These are phyloP conservation scores for Tuber indicum DNA, from an alignment of 495 filamentous ascomycete genomes.

Conservation along the genomic window DNA sequence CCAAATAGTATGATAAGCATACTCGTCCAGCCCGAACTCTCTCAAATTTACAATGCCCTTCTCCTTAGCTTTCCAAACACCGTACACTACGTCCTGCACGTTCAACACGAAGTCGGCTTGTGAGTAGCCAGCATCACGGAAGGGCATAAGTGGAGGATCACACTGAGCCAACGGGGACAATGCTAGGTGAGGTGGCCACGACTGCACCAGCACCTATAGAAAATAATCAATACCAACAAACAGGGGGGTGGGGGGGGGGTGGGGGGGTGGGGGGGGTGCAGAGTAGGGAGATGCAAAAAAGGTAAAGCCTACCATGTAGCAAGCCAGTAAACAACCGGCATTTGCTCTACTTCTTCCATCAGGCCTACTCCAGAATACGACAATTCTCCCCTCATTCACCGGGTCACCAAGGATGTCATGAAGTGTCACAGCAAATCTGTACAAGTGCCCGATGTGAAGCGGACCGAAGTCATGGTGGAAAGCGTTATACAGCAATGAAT, in stretches of 20 bases:
- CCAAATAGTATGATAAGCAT: conserved; percentile 40
- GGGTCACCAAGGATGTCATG: conserved; percentile 90
- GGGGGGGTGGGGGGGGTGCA: background rate
- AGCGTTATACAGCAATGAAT: conserved; percentile 88
- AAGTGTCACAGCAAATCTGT: conserved; percentile 88
- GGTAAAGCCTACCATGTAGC: conserved; percentile 31
- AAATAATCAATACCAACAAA: conserved; percentile 1
- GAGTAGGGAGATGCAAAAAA: background rate
- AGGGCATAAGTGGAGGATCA: conserved; percentile 96
- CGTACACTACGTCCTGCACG: conserved; percentile 95
- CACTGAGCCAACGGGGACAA: conserved; percentile 92
- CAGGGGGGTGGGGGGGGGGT: too few relatives aligned
- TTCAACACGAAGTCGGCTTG: conserved; percentile 93
- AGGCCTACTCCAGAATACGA: conserved; percentile 90
- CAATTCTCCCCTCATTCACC: conserved; percentile 69
- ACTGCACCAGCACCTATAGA: conserved; percentile 70
- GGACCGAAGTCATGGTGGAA: conserved; percentile 99
- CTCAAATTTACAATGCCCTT: conserved; percentile 78
- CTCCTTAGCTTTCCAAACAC: conserved; percentile 97
- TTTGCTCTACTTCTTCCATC: conserved; percentile 94
- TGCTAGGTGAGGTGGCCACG: conserved; percentile 97
- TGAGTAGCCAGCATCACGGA: conserved; percentile 96
- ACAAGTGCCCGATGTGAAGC: conserved; percentile 92
- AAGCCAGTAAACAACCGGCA: conserved; percentile 62
- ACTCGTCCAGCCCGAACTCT: conserved; percentile 91